phyloP scores from a whole-genome alignment of 768 basidiomycete genomes.

The Royoungia palumana region DNA sequence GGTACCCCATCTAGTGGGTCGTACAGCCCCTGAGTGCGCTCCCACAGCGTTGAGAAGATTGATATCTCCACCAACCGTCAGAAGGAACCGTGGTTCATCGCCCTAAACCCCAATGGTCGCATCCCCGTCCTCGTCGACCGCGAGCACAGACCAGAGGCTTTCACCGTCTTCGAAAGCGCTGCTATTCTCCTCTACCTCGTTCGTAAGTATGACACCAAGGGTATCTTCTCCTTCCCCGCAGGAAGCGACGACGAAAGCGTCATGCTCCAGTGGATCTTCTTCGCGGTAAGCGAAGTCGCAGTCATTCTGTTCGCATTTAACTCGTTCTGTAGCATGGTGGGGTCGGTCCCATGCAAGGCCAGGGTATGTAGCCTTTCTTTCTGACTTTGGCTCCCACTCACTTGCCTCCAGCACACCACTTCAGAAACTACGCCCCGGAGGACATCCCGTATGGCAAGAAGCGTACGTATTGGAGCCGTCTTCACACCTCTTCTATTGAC shows the following conservation, averaged over 20 bases:
- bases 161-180: constrained; percentile 70
- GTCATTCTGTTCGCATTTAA: background rate
- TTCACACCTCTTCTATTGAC: background rate
- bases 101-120: constrained; percentile 68
- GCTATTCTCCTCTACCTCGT: constrained; percentile 83
- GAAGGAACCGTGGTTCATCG: constrained; percentile 79
- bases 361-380: constrained; percentile 30
- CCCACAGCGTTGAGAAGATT: constrained; percentile 47
- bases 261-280: constrained; percentile 85
- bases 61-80: constrained; percentile 64
- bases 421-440: constrained; percentile 59
- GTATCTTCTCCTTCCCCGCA: constrained; percentile 64
- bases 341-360: constrained; percentile 87
- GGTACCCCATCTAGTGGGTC: background rate
- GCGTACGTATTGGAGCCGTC: constrained; percentile 34
- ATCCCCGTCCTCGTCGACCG: constrained; percentile 69
- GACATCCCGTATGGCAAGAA: constrained; percentile 68
- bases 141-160: constrained; percentile 48
- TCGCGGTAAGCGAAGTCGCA: constrained; percentile 45
- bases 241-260: constrained; percentile 62
- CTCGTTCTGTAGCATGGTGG: constrained; percentile 59
- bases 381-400: constrained; percentile 6
- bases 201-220: constrained; percentile 77
- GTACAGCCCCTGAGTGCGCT: background rate
- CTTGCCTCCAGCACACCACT: constrained; percentile 56